Conservation (phyloP, 2,329 filamentous ascomycete genomes). For the Alternaria hordeiaustralica region DNA sequence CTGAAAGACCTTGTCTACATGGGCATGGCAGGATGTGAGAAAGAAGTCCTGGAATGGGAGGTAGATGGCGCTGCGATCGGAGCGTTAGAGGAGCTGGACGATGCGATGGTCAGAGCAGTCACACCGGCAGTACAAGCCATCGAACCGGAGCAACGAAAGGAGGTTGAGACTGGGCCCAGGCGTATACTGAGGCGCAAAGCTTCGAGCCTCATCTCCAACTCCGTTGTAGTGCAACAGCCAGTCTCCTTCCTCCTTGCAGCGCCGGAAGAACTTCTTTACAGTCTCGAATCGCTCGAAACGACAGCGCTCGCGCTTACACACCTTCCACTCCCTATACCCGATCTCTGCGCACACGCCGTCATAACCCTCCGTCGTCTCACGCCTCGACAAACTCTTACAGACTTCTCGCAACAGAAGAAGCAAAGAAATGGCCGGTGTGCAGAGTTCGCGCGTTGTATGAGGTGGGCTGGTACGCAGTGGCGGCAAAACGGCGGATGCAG, state of each 20-base stretch:
- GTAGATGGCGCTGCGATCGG: conserved; percentile 27
- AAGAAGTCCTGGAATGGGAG: conserved; percentile 41
- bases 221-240: background rate
- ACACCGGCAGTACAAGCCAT: conserved; percentile 17
- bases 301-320: conserved; percentile 37
- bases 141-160: background rate
- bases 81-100: conserved; percentile 42
- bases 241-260: conserved; percentile 29
- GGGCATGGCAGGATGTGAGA: conserved; percentile 34
- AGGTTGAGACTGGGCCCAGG: conserved; percentile 12
- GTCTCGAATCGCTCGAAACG: conserved; percentile 44
- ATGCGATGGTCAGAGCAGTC: conserved; percentile 30
- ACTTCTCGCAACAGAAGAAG: conserved; percentile 32
- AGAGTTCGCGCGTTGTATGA: conserved; percentile 44
- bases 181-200: conserved; percentile 29
- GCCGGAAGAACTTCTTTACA: conserved; percentile 33
- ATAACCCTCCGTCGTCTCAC: conserved; percentile 40
- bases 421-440: conserved; percentile 28
- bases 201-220: conserved; percentile 12
- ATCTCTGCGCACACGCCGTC: conserved; percentile 41
- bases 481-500: conserved; percentile 40
- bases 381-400: conserved; percentile 30
- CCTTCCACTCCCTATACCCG: conserved; percentile 30
- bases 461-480: conserved; percentile 42
- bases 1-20: conserved; percentile 40